Conservation (phyloP, 2,329 filamentous ascomycete genomes). For the Metarhizium brunneum region DNA sequence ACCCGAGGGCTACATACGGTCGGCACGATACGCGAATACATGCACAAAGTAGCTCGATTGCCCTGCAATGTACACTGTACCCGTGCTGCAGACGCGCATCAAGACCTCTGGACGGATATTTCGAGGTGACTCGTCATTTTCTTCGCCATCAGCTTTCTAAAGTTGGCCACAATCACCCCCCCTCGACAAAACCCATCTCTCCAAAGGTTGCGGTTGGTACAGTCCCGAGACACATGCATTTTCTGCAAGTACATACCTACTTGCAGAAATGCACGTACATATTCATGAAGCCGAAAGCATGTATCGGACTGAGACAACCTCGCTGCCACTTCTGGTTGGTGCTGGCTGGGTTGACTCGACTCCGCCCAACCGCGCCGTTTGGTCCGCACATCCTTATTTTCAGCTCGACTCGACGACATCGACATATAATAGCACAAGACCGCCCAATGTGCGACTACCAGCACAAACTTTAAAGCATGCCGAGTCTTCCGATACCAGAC, state of each 20-base stretch:
- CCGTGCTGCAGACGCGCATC: neutral
- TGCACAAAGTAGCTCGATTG: too few relatives aligned
- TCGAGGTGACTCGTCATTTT: neutral
- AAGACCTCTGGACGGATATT: neutral
- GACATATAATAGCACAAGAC: neutral
- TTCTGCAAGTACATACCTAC: neutral
- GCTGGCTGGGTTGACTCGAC: too few relatives aligned
- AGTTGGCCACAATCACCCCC: neutral
- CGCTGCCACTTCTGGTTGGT: neutral
- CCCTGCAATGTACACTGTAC: neutral
- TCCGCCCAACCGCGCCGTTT: too few relatives aligned
- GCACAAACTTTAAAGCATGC: too few relatives aligned
- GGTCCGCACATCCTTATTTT: neutral
- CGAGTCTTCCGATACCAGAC: neutral
- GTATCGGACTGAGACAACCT: neutral
- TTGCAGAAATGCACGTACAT: too few relatives aligned
- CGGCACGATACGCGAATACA: too few relatives aligned
- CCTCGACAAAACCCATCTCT: neutral
- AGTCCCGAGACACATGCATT: neutral
- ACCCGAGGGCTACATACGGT: too few relatives aligned
- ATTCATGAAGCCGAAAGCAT: neutral
- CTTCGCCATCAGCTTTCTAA: neutral
- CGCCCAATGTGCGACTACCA: neutral
- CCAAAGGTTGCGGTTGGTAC: too few relatives aligned
- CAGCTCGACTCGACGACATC: neutral